A percentile compares a stretch with the other conserved stretches of the same genome.
phyloP scores from a whole-genome alignment of 1,139 yeast species.

The Taiozyma onychis region DNA sequence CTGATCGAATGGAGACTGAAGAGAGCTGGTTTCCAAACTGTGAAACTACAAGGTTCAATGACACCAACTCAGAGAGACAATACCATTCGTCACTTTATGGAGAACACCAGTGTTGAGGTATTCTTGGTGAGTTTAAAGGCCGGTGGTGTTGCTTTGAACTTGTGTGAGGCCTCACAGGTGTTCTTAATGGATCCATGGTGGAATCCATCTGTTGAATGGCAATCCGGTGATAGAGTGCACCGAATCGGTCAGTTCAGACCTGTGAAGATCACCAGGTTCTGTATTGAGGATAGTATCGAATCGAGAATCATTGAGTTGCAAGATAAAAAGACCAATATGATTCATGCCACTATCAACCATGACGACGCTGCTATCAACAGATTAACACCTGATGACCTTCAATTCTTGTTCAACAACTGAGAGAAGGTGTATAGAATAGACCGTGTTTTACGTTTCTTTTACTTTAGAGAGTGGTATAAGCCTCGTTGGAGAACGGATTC shows the following conservation, averaged over 20 bases:
- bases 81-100: conserved; percentile 87
- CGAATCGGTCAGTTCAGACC: conserved; percentile 96
- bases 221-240: conserved; percentile 96
- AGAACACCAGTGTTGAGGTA: conserved; percentile 85
- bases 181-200: conserved; percentile 98
- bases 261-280: conserved; percentile 85
- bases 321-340: conserved; percentile 97
- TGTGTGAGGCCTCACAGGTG: conserved; percentile 96
- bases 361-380: conserved; percentile 88
- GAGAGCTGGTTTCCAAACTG: conserved; percentile 92
- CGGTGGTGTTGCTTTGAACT: conserved; percentile 95
- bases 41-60: conserved; percentile 93
- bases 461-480: no score
- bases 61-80: conserved; percentile 92
- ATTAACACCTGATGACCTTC: conserved; percentile 89
- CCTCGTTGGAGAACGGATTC: no score
- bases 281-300: conserved; percentile 95
- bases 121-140: conserved; percentile 93
- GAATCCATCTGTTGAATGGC: conserved; percentile 99
- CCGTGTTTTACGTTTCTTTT: no score
- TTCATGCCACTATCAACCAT: conserved; percentile 87
- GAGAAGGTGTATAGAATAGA: not conserved
- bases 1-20: conserved; percentile 91
- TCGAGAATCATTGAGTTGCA: conserved; percentile 92
- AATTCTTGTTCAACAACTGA: conserved; percentile 79